These are phyloP conservation scores for Trichophyton schoenleinii DNA, from an alignment of 2,329 filamentous ascomycete species.

Conservation along the genomic window DNA sequence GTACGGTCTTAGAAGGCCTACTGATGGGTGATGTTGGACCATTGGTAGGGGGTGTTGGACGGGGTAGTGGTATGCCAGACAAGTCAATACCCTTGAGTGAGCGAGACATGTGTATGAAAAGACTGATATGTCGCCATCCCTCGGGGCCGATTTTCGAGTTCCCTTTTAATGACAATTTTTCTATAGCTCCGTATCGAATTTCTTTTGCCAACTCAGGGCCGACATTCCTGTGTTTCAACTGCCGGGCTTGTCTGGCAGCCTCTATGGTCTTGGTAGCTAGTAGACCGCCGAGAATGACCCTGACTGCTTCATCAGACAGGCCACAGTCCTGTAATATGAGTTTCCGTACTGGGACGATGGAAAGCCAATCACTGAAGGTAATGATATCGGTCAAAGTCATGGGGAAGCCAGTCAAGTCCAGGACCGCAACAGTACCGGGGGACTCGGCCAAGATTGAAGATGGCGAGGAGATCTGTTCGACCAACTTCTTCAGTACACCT, in stretches of 20 bases:
- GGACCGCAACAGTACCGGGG: constrained; percentile 63
- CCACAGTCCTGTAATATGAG: constrained; percentile 78
- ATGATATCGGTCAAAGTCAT: constrained; percentile 72
- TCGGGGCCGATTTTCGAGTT: constrained; percentile 71
- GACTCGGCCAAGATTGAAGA: constrained; percentile 51
- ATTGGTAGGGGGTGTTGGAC: constrained; percentile 15
- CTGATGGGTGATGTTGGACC: constrained; percentile 13
- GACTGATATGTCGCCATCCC: constrained; percentile 80
- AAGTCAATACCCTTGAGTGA: constrained; percentile 78
- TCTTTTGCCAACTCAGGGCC: constrained; percentile 26
- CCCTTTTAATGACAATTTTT: constrained; percentile 78
- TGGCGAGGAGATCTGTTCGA: constrained; percentile 67
- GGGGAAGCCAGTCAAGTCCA: constrained; percentile 75
- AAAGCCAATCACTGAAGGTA: constrained; percentile 85
- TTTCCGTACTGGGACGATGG: constrained; percentile 80
- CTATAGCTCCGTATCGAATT: constrained; percentile 54
- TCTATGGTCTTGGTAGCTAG: constrained; percentile 62
- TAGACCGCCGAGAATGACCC: constrained; percentile 75
- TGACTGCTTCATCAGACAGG: constrained; percentile 71
- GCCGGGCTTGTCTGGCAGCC: constrained; percentile 39
- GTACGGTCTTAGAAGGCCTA: constrained; percentile 15
- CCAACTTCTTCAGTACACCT: constrained; percentile 80
- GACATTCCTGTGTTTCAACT: neutral
- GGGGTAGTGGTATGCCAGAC: constrained; percentile 69
- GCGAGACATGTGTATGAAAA: constrained; percentile 82